These are phyloP conservation scores for Gossypium gossypioides DNA, from an alignment of 441 rosid species.

Conservation along the genomic window DNA sequence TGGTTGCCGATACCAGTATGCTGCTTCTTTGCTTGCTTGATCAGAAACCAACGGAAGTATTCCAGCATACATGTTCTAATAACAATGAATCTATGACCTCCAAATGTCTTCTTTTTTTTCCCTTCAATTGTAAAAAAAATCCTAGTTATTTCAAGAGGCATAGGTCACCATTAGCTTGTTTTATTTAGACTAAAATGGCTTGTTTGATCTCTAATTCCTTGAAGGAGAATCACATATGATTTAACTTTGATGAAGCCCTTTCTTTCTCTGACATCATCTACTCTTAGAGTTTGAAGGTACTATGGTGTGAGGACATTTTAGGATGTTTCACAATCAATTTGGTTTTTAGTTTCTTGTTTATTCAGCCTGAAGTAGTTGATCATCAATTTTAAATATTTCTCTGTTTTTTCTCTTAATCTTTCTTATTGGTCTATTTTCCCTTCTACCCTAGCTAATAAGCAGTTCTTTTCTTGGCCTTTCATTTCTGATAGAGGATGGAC, in stretches of 20 bases:
- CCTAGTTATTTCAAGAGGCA: background rate
- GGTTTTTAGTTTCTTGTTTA: background rate
- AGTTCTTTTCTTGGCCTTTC: conserved; percentile 6
- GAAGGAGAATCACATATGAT: background rate
- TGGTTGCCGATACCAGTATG: background rate
- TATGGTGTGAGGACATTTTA: background rate
- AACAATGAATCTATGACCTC: background rate
- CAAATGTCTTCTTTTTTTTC: background rate
- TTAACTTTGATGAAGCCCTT: conserved; percentile 3
- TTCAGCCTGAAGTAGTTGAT: background rate
- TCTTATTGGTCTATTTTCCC: background rate
- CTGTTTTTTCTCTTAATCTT: background rate
- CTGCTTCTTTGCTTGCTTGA: background rate
- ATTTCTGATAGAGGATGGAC: conserved; percentile 38
- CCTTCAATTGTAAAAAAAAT: background rate
- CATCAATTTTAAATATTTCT: conserved; percentile 2
- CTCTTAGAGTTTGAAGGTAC: background rate
- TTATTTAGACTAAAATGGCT: background rate
- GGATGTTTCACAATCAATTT: background rate
- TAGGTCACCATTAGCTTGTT: background rate
- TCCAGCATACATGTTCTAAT: background rate
- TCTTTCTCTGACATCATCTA: background rate
- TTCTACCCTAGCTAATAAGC: background rate
- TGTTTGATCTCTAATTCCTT: background rate
- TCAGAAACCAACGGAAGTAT: background rate